Evolutionary conservation across 352 stramenopile species (phyloP), one percentile per base, ranked within the genome.

Genomic region (Phytophthora pseudosyringae): DNA sequence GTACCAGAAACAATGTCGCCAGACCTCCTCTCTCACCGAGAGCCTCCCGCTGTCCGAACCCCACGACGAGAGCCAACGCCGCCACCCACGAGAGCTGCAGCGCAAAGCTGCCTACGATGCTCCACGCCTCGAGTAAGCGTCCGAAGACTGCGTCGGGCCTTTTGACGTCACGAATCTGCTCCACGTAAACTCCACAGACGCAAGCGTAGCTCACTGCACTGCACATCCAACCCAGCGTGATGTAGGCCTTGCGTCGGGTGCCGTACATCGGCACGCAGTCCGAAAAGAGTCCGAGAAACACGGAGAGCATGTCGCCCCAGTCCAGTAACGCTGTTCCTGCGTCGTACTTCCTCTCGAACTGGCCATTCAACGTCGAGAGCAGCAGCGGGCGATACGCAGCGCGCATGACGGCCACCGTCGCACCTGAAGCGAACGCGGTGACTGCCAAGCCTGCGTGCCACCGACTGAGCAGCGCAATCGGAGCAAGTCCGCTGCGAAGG

Each of bases 161-260:
- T 25, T 64, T 9, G 9, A 60, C 61, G 31, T 50, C 26, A 3
- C 16, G 36, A 32, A 68, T 35, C 40, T 51, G 52, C 1, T 12
- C 12, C 12, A 56, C 13, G 31, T 68, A 50, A 48, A 75, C 49
- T 9, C 10, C 55, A 26, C 25, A 68, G 6, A 67, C 47, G 15
- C n/a, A 47, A 26, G 7, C 32, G 21, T 53, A 74, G 28, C 48
- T 63, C 31, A 79, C 1, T 12, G 67, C 57, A 29, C 64, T 69
- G 7, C 78, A 36, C 25, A 76, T 44, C 79, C 80, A 93, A 8
- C 90, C 90, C n/a, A 94, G 48, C 2, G 88, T 69, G 57, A 97
- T 91, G 72, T 97, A 97, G 2, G 88, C 76, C 59, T 96, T 97
- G n/a, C 90, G 74, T 16, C 85, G 87, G 33, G 83, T 90, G 10